Base-by-base conservation (phyloP, 169 alveolate genomes). In the Babesia sp. region DNA sequence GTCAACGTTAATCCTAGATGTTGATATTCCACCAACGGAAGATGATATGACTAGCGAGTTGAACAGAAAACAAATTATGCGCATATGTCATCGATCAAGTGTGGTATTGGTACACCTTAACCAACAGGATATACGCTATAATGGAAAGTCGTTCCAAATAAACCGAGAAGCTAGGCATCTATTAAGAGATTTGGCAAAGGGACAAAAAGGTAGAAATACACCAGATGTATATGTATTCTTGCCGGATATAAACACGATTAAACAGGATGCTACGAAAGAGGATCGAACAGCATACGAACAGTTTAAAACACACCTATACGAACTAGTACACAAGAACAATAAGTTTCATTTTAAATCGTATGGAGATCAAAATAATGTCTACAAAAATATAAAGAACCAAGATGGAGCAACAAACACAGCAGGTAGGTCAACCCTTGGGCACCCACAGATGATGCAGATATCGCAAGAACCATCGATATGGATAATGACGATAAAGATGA, bases 1-100 rank as follows among this genome's bases (percentile, higher is more conserved):
- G 28, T 63, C 50, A 36, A 76, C 42, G 29, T 41, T 76, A n/a
- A 50, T 76, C 16, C 66, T 76, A 39, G 85, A 76, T 34, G 58
- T 53, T 7, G 85, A 76, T 37, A 76, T 76, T 16, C 79, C 71
- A 7, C 41, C 42, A 41, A 34, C 63, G 29, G 37, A 20, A 20
- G 61, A 73, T 31, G 69, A 59, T 3, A 3, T 26, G 55, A 22
- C 12, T 12, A 24, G 66, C 45, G 29, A 24, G n/a, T 41, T 34
- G 22, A 33, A 76, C 26, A 34, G 58, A 22, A 42, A 42, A 1
- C n/a, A 55, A 56, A 4, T 76, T 28, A 44, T 68, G 31, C 37
- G 44, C 2, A 31, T 76, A 16, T 76, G 70, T 12, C 70, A 70
- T 24, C 71, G 53, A 2, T 76, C 85, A 8, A 67, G 56, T 41